Conservation (phyloP, 2,329 filamentous ascomycete species). For the Dothideomycetes sp. region DNA sequence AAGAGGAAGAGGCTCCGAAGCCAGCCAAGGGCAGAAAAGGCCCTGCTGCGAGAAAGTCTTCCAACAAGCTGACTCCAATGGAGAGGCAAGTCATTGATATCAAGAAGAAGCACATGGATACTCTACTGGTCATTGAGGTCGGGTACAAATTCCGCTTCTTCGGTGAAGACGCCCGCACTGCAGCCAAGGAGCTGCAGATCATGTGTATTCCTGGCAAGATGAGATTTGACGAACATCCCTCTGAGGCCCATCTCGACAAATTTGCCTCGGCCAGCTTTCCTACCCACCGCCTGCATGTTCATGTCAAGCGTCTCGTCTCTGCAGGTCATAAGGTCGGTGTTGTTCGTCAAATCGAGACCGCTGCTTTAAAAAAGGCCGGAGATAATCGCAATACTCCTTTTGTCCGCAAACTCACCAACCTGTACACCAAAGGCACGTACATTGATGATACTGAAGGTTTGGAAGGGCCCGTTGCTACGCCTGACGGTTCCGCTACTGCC, state of each 20-base stretch:
- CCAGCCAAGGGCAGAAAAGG: conserved; percentile 40
- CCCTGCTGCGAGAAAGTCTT: conserved; percentile 56
- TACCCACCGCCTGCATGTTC: conserved; percentile 80
- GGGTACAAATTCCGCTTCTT: conserved; percentile 98
- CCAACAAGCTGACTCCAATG: conserved; percentile 85
- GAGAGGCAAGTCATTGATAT: conserved; percentile 90
- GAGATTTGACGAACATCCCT: conserved; percentile 86
- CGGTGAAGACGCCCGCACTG: conserved; percentile 83
- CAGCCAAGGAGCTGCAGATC: conserved; percentile 84
- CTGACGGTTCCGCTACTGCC: conserved; percentile 48
- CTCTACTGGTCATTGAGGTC: conserved; percentile 83
- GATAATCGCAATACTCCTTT: conserved; percentile 93
- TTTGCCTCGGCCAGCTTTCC: conserved; percentile 96
- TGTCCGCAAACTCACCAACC: conserved; percentile 81
- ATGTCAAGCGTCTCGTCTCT: conserved; percentile 83
- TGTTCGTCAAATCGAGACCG: conserved; percentile 88
- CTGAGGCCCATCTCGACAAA: conserved; percentile 81
- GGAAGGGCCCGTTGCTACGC: conserved; percentile 46
- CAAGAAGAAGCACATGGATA: conserved; percentile 83
- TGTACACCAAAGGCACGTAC: conserved; percentile 97
- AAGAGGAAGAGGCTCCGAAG: conserved; percentile 43
- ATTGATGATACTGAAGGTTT: conserved; percentile 85
- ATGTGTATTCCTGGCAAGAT: conserved; percentile 95
- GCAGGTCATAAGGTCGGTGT: conserved; percentile 95
- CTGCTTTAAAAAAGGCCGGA: conserved; percentile 87